A percentile compares a stretch with the other conserved stretches of the same genome.
These are phyloP conservation scores for Acanthamoeba castellanii DNA, from an alignment of 208 protist species.

Conservation along the genomic window DNA sequence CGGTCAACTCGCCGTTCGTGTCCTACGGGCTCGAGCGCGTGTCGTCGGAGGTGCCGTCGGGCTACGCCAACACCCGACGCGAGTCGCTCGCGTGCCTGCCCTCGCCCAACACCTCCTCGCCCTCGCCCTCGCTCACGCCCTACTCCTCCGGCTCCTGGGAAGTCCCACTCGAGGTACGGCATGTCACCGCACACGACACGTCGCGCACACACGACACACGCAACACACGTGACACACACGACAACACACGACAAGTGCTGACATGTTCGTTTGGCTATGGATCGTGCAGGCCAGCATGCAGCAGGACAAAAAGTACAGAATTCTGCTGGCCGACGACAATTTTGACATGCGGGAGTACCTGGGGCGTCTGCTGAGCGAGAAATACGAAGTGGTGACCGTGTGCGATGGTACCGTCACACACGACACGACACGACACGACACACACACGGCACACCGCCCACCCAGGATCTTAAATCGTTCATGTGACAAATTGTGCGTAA, in stretches of 20 bases:
- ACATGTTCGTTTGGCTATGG: background rate
- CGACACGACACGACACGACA: too few species aligned
- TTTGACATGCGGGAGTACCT: constrained; percentile 76
- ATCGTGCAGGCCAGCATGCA: too few species aligned
- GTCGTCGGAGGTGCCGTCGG: background rate
- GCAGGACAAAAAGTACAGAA: background rate
- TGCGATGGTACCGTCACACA: background rate
- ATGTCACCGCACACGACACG: too few species aligned
- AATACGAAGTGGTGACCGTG: constrained; percentile 46
- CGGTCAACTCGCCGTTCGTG: constrained; percentile 6
- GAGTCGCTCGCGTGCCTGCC: constrained; percentile 14
- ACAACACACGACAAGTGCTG: background rate
- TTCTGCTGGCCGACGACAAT: constrained; percentile 75
- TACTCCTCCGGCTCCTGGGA: constrained; percentile 35
- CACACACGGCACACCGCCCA: too few species aligned
- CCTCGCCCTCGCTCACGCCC: background rate
- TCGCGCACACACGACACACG: too few species aligned
- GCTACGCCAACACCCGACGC: background rate
- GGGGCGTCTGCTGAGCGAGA: background rate
- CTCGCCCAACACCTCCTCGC: background rate
- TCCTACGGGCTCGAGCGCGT: constrained; percentile 37
- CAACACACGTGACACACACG: background rate
- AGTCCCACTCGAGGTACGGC: background rate
- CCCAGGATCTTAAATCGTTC: too few species aligned
- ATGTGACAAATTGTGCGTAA: background rate